Percentiles rank a stretch among this genome's conserved stretches.
These are phyloP conservation scores for Paramecium sonneborni DNA, from an alignment of 73 alveolate species.

Conservation along the genomic window DNA sequence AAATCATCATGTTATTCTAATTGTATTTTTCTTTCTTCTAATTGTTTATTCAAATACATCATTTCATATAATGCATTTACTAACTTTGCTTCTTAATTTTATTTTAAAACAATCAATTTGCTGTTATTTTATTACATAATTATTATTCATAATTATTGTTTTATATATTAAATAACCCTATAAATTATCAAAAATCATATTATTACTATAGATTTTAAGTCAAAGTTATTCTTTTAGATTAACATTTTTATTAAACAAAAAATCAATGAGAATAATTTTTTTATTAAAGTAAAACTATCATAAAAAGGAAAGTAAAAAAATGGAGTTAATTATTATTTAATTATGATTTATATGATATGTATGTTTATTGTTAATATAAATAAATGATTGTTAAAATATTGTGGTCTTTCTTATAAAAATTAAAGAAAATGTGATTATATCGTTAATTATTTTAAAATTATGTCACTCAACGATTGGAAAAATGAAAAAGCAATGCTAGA, in stretches of 20 bases:
- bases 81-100: not conserved
- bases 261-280: too few relatives aligned
- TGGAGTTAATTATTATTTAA: not conserved
- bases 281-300: too few relatives aligned
- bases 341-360: not conserved
- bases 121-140: not conserved
- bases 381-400: not conserved
- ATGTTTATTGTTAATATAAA: not conserved
- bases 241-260: too few relatives aligned
- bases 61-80: constrained; percentile 6
- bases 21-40: constrained; percentile 10
- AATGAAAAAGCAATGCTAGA: constrained; percentile 42
- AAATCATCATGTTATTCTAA: constrained; percentile 8
- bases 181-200: not conserved
- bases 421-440: not conserved
- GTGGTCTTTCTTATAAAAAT: not conserved
- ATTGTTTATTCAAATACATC: not conserved
- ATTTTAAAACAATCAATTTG: not conserved
- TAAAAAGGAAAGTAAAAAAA: too few relatives aligned
- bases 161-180: not conserved
- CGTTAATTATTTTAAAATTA: constrained; percentile 23
- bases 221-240: too few relatives aligned
- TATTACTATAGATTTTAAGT: too few relatives aligned
- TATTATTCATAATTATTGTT: not conserved
- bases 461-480: constrained; percentile 52